A percentile compares a stretch with the other conserved stretches of the same genome.
These are phyloP conservation scores for Pythium diclinum DNA, from an alignment of 352 stramenopile genomes.

Conservation along the genomic window DNA sequence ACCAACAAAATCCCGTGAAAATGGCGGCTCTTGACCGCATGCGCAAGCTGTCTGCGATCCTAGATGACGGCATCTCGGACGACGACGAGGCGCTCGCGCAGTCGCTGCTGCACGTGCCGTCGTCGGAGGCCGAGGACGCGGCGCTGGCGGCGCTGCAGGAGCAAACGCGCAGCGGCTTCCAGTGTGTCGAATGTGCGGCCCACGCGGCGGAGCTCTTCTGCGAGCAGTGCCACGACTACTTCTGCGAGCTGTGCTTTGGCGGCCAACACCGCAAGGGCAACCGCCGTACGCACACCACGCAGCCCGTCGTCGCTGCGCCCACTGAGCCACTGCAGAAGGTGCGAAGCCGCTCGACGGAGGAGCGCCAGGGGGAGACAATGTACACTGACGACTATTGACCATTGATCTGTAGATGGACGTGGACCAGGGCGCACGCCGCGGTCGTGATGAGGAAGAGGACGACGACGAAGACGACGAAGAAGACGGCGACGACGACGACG, in stretches of 20 bases:
- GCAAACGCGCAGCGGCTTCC: conserved; percentile 40
- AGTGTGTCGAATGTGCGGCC: conserved; percentile 68
- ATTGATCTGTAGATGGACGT: conserved; percentile 19
- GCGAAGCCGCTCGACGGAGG: conserved; percentile 21
- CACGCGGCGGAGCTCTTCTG: conserved; percentile 77
- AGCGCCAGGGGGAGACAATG: conserved; percentile 22
- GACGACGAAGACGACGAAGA: conserved; percentile 13
- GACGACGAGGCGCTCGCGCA: conserved; percentile 47
- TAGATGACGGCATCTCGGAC: conserved; percentile 59
- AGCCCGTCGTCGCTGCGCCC: conserved; percentile 44
- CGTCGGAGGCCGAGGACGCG: conserved; percentile 1
- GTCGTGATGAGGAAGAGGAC: neutral
- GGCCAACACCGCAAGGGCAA: conserved; percentile 87
- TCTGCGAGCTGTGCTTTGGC: conserved; percentile 79
- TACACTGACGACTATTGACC: neutral
- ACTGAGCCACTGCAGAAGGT: conserved; percentile 7
- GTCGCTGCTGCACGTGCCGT: conserved; percentile 36
- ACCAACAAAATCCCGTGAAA: neutral
- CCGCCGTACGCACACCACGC: conserved; percentile 68
- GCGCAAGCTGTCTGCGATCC: conserved; percentile 76
- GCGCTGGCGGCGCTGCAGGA: conserved; percentile 28
- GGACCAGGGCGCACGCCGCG: conserved; percentile 3
- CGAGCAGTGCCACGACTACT: conserved; percentile 88
- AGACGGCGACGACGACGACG: conserved; percentile 21
- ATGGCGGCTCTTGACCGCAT: conserved; percentile 63